A percentile compares a stretch with the other conserved stretches of the same genome.
Evolutionary conservation across 2,329 filamentous ascomycete genomes (phyloP).

Genomic region (Orbilia blumenaviensis): DNA sequence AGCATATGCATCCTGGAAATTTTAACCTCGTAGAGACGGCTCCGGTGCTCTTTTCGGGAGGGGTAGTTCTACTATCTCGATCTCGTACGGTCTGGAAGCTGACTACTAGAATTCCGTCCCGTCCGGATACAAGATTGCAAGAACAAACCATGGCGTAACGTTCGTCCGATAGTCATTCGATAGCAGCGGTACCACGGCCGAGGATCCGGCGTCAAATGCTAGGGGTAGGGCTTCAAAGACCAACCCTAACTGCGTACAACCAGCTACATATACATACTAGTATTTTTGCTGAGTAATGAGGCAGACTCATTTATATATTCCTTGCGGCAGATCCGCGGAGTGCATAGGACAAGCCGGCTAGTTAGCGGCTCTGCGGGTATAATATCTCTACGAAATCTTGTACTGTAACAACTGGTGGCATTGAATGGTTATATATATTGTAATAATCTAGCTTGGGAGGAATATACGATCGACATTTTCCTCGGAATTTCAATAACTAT

Average conservation of each 20-base stretch:
- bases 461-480: no score
- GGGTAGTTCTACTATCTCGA: no score
- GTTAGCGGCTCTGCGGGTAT: no score
- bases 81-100: neutral
- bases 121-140: neutral
- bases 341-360: no score
- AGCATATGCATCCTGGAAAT: neutral
- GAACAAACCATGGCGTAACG: neutral
- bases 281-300: neutral
- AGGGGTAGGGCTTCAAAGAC: neutral
- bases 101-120: neutral
- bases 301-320: no score
- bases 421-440: no score
- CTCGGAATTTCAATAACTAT: no score
- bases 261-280: neutral
- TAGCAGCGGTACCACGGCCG: constrained; percentile 1
- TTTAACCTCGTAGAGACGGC: neutral
- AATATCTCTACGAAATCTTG: neutral
- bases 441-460: no score
- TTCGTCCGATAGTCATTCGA: constrained; percentile 8
- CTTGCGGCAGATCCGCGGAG: neutral
- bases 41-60: neutral
- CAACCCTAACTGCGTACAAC: neutral
- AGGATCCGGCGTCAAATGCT: neutral
- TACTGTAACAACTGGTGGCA: no score